Percentiles rank a stretch among this genome's conserved stretches.
phyloP scores from a whole-genome alignment of 2,329 filamentous ascomycete species.

The Keithomyces neogunnii region DNA sequence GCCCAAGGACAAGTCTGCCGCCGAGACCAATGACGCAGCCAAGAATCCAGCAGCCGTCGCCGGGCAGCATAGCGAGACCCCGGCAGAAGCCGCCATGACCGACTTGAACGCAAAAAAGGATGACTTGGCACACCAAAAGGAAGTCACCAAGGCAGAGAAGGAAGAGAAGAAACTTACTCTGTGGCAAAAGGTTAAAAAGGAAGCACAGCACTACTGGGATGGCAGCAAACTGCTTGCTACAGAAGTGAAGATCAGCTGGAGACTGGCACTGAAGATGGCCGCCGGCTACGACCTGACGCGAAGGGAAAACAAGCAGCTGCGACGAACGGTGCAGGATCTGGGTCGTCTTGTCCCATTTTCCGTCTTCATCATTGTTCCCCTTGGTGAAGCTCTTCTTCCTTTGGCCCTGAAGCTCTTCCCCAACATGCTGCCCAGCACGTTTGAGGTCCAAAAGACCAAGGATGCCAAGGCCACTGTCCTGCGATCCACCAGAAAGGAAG shows the following conservation, averaged over 20 bases:
- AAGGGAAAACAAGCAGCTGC: slow-evolving; percentile 85
- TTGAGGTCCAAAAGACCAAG: slow-evolving; percentile 83
- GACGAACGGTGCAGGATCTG: slow-evolving; percentile 88
- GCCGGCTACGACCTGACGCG: slow-evolving; percentile 94
- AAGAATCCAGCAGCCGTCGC: slow-evolving; percentile 20
- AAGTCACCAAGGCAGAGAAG: slow-evolving; percentile 47
- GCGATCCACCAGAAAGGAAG: slow-evolving; percentile 82
- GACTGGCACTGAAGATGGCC: slow-evolving; percentile 91
- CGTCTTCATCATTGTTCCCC: slow-evolving; percentile 92
- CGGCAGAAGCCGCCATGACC: slow-evolving; percentile 38
- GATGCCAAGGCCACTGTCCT: slow-evolving; percentile 79
- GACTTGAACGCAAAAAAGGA: slow-evolving; percentile 59
- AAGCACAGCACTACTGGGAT: slow-evolving; percentile 93
- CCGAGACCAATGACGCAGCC: slow-evolving; percentile 21
- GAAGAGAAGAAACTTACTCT: slow-evolving; percentile 81
- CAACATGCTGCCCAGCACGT: slow-evolving; percentile 94
- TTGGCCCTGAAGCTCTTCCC: slow-evolving; percentile 92
- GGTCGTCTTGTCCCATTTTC: slow-evolving; percentile 91
- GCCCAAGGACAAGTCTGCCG: slow-evolving; percentile 40
- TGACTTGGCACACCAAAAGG: slow-evolving; percentile 50
- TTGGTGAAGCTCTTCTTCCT: slow-evolving; percentile 86
- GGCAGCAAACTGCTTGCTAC: slow-evolving; percentile 90
- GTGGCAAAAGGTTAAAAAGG: slow-evolving; percentile 90
- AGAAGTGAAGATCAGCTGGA: slow-evolving; percentile 87
- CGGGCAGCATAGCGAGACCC: slow-evolving; percentile 25